phyloP scores from a whole-genome alignment of 2,329 filamentous ascomycete genomes.

The Phaeoacremonium minimum region DNA sequence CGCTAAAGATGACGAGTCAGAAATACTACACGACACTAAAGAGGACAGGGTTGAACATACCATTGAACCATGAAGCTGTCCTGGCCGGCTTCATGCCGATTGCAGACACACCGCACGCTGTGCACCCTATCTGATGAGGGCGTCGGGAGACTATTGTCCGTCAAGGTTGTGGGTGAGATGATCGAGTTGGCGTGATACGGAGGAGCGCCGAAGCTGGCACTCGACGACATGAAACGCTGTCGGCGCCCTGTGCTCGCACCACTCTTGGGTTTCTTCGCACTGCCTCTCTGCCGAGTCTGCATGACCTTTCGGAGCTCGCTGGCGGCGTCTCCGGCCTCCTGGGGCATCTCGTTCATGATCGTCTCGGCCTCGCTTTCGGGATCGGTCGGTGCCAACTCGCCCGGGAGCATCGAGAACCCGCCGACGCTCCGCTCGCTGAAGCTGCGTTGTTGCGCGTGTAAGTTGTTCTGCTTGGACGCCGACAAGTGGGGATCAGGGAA shows the following conservation, averaged over 20 bases:
- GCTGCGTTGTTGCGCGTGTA: slow-evolving; percentile 41
- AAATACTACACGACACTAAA: neutral
- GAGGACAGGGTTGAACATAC: slow-evolving; percentile 32
- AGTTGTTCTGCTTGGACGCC: slow-evolving; percentile 38
- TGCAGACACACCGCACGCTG: slow-evolving; percentile 54
- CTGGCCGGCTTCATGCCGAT: slow-evolving; percentile 31
- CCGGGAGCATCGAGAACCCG: slow-evolving; percentile 28
- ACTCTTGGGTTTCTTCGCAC: slow-evolving; percentile 5
- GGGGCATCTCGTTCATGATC: slow-evolving; percentile 40
- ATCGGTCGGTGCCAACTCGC: slow-evolving; percentile 24
- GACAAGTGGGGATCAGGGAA: slow-evolving; percentile 47
- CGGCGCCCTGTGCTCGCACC: slow-evolving; percentile 25
- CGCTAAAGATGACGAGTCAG: slow-evolving; percentile 30
- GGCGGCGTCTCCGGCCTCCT: slow-evolving; percentile 46
- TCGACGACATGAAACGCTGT: slow-evolving; percentile 26
- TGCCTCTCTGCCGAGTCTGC: slow-evolving; percentile 34
- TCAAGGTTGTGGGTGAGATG: slow-evolving; percentile 47
- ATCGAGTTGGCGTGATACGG: slow-evolving; percentile 27
- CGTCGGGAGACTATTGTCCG: slow-evolving; percentile 41
- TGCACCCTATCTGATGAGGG: slow-evolving; percentile 37
- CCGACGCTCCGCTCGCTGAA: slow-evolving; percentile 45
- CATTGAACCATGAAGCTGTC: slow-evolving; percentile 60
- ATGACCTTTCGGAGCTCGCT: slow-evolving; percentile 57
- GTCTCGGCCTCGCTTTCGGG: slow-evolving; percentile 58
- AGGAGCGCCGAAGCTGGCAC: slow-evolving; percentile 13